Evolutionary conservation across 257 asterid species (phyloP).

Genomic region (Misopates orontium): DNA sequence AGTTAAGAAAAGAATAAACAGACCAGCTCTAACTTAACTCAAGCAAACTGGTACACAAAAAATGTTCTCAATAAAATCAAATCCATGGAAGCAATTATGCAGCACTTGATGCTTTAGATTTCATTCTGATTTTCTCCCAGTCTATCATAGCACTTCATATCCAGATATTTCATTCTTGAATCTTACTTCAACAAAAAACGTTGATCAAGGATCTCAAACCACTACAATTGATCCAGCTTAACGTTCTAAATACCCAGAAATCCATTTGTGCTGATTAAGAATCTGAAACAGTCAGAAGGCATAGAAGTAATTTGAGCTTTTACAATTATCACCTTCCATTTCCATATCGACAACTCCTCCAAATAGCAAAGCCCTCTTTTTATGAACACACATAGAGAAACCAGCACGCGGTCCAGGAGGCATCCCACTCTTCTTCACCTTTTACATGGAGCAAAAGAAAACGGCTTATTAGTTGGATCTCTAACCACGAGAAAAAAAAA

Average conservation of each 20-base stretch:
- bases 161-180: constrained; percentile 10
- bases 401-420: constrained; percentile 99
- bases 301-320: constrained; percentile 14
- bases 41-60: constrained; percentile 1
- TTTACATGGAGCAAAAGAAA: constrained; percentile 25
- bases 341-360: constrained; percentile 99
- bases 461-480: constrained; percentile 9
- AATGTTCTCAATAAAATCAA: not conserved
- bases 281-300: constrained; percentile 15
- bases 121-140: not conserved
- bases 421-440: constrained; percentile 97
- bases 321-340: constrained; percentile 63
- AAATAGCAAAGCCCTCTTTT: constrained; percentile 89
- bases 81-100: not conserved
- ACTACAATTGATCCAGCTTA: constrained; percentile 17
- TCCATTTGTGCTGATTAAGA: constrained; percentile 14
- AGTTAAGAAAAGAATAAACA: constrained; percentile 5
- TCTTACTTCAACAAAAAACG: constrained; percentile 2
- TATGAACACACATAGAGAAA: constrained; percentile 89
- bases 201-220: constrained; percentile 8
- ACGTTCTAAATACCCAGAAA: not conserved
- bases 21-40: not conserved
- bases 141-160: not conserved
- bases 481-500: not conserved
- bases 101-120: not conserved